Evolutionary conservation across 306 rosid genomes (phyloP).

Genomic region (Inga laurina): DNA sequence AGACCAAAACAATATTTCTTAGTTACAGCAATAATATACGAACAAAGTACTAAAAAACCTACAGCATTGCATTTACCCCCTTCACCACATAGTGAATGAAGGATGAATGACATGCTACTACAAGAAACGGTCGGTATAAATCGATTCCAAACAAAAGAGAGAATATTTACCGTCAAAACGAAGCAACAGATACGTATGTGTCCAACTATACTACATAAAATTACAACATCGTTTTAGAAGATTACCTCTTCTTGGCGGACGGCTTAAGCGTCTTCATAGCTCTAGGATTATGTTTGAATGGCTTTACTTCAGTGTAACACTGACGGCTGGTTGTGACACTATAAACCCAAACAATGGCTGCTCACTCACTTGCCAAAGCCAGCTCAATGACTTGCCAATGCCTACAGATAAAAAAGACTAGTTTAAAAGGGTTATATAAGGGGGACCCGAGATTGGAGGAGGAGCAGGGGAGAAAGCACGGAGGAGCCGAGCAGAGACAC

Average conservation of each 20-base stretch:
- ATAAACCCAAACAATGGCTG: too few relatives aligned
- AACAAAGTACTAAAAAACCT: not conserved
- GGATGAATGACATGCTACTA: too few relatives aligned
- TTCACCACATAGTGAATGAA: too few relatives aligned
- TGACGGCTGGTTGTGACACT: too few relatives aligned
- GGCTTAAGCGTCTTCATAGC: not conserved
- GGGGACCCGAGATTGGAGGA: too few relatives aligned
- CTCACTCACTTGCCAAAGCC: too few relatives aligned
- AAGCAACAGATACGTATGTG: not conserved
- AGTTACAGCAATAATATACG: not conserved
- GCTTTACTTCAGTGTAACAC: not conserved
- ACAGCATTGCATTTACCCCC: not conserved
- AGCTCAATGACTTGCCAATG: too few relatives aligned
- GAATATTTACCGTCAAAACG: too few relatives aligned
- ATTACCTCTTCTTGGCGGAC: constrained; percentile 10
- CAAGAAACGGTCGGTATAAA: not conserved
- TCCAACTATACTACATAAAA: not conserved
- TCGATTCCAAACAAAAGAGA: not conserved
- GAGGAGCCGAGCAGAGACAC: too few relatives aligned
- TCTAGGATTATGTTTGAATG: not conserved
- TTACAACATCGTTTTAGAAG: not conserved
- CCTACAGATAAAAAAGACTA: too few relatives aligned
- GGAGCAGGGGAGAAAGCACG: too few relatives aligned
- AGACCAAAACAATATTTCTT: not conserved
- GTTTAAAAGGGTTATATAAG: too few relatives aligned